These are phyloP conservation scores for Pyrenula aspistea DNA, from an alignment of 495 filamentous ascomycete genomes.

Conservation along the genomic window DNA sequence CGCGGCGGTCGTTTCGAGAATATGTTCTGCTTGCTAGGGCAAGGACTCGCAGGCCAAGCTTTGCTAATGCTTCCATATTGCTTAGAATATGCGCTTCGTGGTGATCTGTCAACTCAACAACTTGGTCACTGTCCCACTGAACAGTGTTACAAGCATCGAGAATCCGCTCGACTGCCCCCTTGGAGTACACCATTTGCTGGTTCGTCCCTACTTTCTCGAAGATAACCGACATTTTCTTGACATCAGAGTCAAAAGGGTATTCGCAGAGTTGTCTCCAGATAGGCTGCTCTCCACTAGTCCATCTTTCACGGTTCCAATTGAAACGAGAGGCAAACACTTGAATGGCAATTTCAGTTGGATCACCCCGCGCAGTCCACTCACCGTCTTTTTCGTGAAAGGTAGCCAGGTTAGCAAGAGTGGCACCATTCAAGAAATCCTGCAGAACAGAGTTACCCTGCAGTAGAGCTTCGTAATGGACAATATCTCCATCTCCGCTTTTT, in stretches of 20 bases:
- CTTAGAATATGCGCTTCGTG: conserved; percentile 37
- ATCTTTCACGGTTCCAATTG: conserved; percentile 41
- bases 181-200: conserved; percentile 48
- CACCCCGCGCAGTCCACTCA: conserved; percentile 50
- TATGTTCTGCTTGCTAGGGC: conserved; percentile 42
- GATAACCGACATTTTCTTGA: conserved; percentile 60
- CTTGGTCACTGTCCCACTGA: conserved; percentile 23
- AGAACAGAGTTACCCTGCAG: conserved; percentile 27
- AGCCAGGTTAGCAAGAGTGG: conserved; percentile 55
- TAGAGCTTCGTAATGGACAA: conserved; percentile 19
- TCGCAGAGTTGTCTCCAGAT: conserved; percentile 46
- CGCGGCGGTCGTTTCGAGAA: conserved; percentile 11
- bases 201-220: conserved; percentile 28
- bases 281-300: conserved; percentile 36
- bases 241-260: conserved; percentile 54
- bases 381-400: conserved; percentile 33
- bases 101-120: conserved; percentile 27
- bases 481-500: conserved; percentile 10
- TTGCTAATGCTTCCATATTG: conserved; percentile 54
- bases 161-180: conserved; percentile 72
- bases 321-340: conserved; percentile 57
- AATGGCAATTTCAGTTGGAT: conserved; percentile 60
- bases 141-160: conserved; percentile 53
- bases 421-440: conserved; percentile 44
- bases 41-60: conserved; percentile 54